Conservation (phyloP, 345 rosid species). For the Excoecaria cochinchinensis region DNA sequence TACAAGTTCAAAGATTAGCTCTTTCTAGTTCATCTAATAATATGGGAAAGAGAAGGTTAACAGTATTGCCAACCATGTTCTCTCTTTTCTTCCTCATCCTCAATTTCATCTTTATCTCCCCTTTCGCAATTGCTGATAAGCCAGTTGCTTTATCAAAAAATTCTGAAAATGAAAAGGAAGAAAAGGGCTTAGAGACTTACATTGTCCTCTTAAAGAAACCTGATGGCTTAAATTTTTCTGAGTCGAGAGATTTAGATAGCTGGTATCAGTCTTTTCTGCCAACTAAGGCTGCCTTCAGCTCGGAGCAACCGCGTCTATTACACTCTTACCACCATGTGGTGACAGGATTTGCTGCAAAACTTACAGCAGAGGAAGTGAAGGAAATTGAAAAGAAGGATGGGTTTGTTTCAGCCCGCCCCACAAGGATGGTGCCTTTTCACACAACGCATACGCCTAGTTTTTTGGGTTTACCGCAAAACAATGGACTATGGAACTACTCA, state of each 20-base stretch:
- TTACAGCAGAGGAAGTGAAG: conserved; percentile 19
- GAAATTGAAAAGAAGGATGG: conserved; percentile 12
- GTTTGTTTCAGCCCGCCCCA: conserved; percentile 20
- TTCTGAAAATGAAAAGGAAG: neutral
- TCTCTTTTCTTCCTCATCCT: neutral
- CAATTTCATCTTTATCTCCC: neutral
- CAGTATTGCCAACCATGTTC: neutral
- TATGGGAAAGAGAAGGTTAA: neutral
- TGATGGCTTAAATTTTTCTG: neutral
- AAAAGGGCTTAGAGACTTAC: conserved; percentile 24
- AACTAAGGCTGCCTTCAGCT: neutral
- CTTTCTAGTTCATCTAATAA: too few species aligned
- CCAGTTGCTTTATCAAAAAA: neutral
- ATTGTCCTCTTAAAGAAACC: conserved; percentile 30
- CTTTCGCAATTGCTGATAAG: neutral
- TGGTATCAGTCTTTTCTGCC: conserved; percentile 36
- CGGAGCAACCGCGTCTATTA: conserved; percentile 12
- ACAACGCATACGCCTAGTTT: conserved; percentile 15
- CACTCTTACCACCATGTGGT: conserved; percentile 25
- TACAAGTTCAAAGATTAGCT: too few species aligned
- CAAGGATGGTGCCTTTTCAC: conserved; percentile 19
- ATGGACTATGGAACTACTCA: conserved; percentile 15
- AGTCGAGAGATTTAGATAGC: conserved; percentile 18
- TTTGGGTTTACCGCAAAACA: conserved; percentile 12
- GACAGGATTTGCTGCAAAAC: conserved; percentile 33